These are phyloP conservation scores for Arabidopsis thaliana DNA, from an alignment of 345 rosid genomes.

Conservation along the genomic window TAIR10.1 NC_003076.8:9880501-9881000, in stretches of 20 bases:
- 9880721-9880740: neutral
- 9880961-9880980: slow-evolving; percentile 50
- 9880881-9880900: slow-evolving; percentile 77
- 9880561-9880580: too few species aligned
- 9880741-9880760: neutral
- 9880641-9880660: too few species aligned
- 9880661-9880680: too few species aligned
- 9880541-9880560: too few species aligned
- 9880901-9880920: slow-evolving; percentile 46
- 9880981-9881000: slow-evolving; percentile 45
- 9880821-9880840: slow-evolving; percentile 65
- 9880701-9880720: neutral
- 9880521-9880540: too few species aligned
- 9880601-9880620: too few species aligned
- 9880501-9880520: too few species aligned
- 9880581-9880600: too few species aligned
- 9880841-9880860: slow-evolving; percentile 51
- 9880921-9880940: slow-evolving; percentile 58
- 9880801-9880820: slow-evolving; percentile 72
- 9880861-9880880: slow-evolving; percentile 61
- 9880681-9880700: too few species aligned
- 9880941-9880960: slow-evolving; percentile 71
- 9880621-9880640: too few species aligned
- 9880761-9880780: neutral
- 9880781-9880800: neutral